Base-by-base conservation (phyloP, 495 filamentous ascomycete genomes). In the Clohesyomyces aquaticus region DNA sequence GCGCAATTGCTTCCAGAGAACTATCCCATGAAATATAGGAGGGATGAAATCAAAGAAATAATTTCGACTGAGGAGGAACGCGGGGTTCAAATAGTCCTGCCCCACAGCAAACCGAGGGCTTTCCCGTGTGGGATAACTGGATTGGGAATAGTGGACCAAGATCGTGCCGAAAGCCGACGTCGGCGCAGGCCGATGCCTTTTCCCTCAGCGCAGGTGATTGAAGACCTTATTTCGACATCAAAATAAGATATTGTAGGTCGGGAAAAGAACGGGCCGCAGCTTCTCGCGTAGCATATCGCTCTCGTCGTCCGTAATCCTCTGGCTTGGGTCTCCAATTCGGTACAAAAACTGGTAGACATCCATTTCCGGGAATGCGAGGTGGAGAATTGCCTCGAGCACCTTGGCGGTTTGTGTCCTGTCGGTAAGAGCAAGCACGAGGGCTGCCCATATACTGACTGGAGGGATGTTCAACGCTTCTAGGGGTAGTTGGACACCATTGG, bases 91-190 rank as follows among this genome's bases (percentile, higher is more conserved):
- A 41, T 55, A 55, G 8, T 12, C n/a, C n/a, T n/a, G n/a, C 29
- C 29, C 29, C 52, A 55, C 29, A 55, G 2, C 3, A 25, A 23
- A 10, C n/a, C n/a, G n/a, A n/a, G n/a, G n/a, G 45, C 19, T 23
- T 11, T 43, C 46, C 57, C 48, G 59, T 26, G 18, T 38, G 35
- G 25, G 19, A 21, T 19, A 21, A n/a, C 51, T 19, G 23, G 26
- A 55, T 35, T 41, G 3, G 29, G 51, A n/a, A n/a, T 55, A 55
- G 51, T 11, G 18, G 12, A 23, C 11, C 12, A 23, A 3, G 19
- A 52, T 6, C 9, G 25, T 48, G 57, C 59, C 59, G 59, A 53
- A 55, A 28, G 32, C 59, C 59, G 59, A n/a, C 1, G 25, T 62
- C 59, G 59, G 59, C 38, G 3, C 2, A 14, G 29, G 4, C 59